Evolutionary conservation across 768 basidiomycete species (phyloP).

Genomic region (Russula ochroleuca): DNA sequence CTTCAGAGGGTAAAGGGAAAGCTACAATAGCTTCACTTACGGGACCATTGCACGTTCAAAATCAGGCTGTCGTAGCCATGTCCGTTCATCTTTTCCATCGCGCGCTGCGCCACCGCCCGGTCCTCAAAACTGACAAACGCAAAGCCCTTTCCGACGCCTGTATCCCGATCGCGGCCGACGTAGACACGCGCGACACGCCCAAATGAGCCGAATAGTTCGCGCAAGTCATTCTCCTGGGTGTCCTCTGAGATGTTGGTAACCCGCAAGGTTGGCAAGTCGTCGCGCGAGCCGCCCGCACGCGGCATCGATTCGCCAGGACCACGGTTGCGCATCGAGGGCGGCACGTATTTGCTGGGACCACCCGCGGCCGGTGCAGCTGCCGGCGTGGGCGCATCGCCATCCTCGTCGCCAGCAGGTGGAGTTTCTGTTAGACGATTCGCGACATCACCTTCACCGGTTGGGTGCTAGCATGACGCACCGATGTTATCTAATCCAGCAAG

Average conservation of each 20-base stretch:
- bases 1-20: constrained; percentile 1
- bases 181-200: constrained; percentile 86
- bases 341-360: constrained; percentile 28
- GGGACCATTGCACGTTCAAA: constrained; percentile 60
- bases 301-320: constrained; percentile 28
- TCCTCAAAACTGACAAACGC: constrained; percentile 97
- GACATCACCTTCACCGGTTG: constrained; percentile 11
- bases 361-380: constrained; percentile 20
- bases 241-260: constrained; percentile 97
- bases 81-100: constrained; percentile 89
- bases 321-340: constrained; percentile 29
- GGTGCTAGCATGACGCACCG: constrained; percentile 39
- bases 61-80: constrained; percentile 92
- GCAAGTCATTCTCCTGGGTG: constrained; percentile 88
- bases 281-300: constrained; percentile 51
- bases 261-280: constrained; percentile 93
- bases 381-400: constrained; percentile 33
- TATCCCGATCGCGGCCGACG: constrained; percentile 91
- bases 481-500: constrained; percentile 67
- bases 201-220: constrained; percentile 85
- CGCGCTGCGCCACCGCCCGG: constrained; percentile 69
- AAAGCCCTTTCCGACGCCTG: constrained; percentile 92
- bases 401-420: constrained; percentile 37
- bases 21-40: constrained; percentile 37
- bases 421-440: constrained; percentile 34